These are phyloP conservation scores for Penicillium polonicum DNA, from an alignment of 2,329 filamentous ascomycete species.

Conservation along the genomic window DNA sequence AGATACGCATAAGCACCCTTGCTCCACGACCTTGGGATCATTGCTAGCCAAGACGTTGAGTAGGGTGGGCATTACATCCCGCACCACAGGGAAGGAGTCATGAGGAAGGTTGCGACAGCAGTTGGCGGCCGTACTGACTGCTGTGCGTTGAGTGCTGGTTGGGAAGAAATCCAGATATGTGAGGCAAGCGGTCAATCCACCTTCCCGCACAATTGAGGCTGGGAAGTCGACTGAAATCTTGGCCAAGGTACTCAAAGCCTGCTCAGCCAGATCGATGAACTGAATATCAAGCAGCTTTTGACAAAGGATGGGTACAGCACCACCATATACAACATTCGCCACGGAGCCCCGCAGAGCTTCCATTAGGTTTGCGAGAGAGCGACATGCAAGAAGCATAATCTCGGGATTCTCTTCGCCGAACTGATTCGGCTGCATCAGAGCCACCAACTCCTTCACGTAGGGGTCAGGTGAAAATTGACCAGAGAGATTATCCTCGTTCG, in stretches of 20 bases:
- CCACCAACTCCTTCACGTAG: slow-evolving; percentile 91
- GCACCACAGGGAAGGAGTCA: slow-evolving; percentile 86
- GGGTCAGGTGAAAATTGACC: slow-evolving; percentile 93
- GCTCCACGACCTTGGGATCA: slow-evolving; percentile 95
- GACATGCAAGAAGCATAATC: slow-evolving; percentile 94
- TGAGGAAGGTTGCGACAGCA: slow-evolving; percentile 96
- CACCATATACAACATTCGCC: slow-evolving; percentile 95
- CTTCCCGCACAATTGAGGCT: slow-evolving; percentile 90
- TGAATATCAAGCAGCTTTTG: slow-evolving; percentile 94
- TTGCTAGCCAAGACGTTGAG: slow-evolving; percentile 86
- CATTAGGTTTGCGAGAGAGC: slow-evolving; percentile 96
- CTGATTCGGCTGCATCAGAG: slow-evolving; percentile 87
- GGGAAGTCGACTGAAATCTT: slow-evolving; percentile 98
- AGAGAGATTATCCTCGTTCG: slow-evolving; percentile 92
- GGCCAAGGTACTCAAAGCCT: slow-evolving; percentile 91
- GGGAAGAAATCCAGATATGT: slow-evolving; percentile 97
- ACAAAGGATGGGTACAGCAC: slow-evolving; percentile 89
- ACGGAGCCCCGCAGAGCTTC: slow-evolving; percentile 91
- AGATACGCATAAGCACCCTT: slow-evolving; percentile 92
- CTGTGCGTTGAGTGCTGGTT: slow-evolving; percentile 92
- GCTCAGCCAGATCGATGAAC: slow-evolving; percentile 96
- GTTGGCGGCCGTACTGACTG: slow-evolving; percentile 95
- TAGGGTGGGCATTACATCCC: slow-evolving; percentile 94
- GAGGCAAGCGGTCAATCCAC: slow-evolving; percentile 90
- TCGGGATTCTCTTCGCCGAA: slow-evolving; percentile 89